Percentiles rank a stretch among this genome's conserved stretches.
Conservation (phyloP, 1,139 yeast species). For the Geotrichum fermentans region DNA sequence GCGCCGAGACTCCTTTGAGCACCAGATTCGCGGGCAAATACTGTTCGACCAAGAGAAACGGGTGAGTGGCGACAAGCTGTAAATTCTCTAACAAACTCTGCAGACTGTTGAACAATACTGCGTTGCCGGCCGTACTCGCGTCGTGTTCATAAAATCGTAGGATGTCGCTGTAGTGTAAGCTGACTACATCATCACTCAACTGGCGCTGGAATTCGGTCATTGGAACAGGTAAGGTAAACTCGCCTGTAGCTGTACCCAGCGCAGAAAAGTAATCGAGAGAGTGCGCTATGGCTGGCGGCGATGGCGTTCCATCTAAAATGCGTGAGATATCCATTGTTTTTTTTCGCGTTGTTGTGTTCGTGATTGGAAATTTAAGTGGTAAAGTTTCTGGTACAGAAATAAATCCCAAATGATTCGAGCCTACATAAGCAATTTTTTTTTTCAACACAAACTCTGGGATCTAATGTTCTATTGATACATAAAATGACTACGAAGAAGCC, state of each 20-base stretch:
- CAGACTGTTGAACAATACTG: slow-evolving; percentile 51
- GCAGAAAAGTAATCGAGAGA: slow-evolving; percentile 27
- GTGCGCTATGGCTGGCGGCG: slow-evolving; percentile 59
- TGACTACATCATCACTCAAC: slow-evolving; percentile 83
- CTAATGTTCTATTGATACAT: neutral
- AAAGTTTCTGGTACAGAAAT: neutral
- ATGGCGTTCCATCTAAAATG: slow-evolving; percentile 80
- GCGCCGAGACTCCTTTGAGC: slow-evolving; percentile 69
- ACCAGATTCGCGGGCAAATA: slow-evolving; percentile 78
- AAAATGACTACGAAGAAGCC: slow-evolving; percentile 6
- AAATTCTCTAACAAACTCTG: slow-evolving; percentile 71
- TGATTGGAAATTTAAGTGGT: neutral
- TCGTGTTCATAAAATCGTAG: slow-evolving; percentile 75
- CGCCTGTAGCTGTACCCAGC: slow-evolving; percentile 33
- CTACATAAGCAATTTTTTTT: neutral
- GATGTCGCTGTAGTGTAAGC: slow-evolving; percentile 86
- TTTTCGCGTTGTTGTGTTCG: neutral
- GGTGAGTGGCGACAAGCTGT: slow-evolving; percentile 80
- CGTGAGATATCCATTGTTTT: slow-evolving; percentile 62
- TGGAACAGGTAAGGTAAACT: slow-evolving; percentile 78
- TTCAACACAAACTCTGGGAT: neutral
- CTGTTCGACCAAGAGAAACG: slow-evolving; percentile 76
- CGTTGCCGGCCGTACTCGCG: slow-evolving; percentile 30
- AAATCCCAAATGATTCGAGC: neutral
- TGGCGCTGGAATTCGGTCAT: slow-evolving; percentile 86